A percentile compares a stretch with the other conserved stretches of the same genome.
Conservation (phyloP, 116 monocot species). For the Zostera marina region DNA sequence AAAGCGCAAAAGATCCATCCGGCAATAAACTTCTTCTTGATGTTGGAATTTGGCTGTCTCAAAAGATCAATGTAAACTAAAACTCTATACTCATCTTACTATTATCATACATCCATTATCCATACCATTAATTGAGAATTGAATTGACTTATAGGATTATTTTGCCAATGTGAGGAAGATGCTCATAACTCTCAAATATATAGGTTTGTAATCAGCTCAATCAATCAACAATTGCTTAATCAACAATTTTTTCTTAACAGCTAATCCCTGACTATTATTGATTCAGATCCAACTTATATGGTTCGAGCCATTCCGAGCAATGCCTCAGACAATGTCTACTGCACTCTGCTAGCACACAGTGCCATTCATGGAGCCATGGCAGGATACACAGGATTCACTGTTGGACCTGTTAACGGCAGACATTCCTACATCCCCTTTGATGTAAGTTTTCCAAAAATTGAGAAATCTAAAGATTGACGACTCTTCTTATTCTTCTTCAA, state of each 20-base stretch:
- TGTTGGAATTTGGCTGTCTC: constrained; percentile 64
- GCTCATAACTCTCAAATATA: constrained; percentile 27
- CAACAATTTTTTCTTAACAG: not conserved
- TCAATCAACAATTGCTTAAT: not conserved
- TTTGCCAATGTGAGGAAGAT: constrained; percentile 20
- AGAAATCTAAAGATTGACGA: not conserved
- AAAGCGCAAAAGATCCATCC: constrained; percentile 40
- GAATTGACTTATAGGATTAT: constrained; percentile 9
- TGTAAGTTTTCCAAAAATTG: not conserved
- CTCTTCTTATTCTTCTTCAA: not conserved
- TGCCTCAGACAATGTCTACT: constrained; percentile 19
- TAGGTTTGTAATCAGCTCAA: constrained; percentile 9
- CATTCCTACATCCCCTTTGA: constrained; percentile 14
- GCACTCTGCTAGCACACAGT: constrained; percentile 20
- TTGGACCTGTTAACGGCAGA: constrained; percentile 17
- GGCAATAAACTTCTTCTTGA: constrained; percentile 64
- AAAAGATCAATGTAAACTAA: constrained; percentile 50
- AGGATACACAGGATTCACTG: constrained; percentile 14
- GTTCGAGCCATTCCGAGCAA: constrained; percentile 15
- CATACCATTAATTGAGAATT: too few relatives aligned
- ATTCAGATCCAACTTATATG: constrained; percentile 17
- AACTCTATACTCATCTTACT: not conserved
- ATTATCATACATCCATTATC: too few relatives aligned
- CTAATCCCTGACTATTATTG: not conserved
- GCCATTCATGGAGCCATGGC: constrained; percentile 16